Percentiles rank a stretch among this genome's conserved stretches.
phyloP scores from a whole-genome alignment of 208 protist genomes.

The Novymonas esmeraldas region DNA sequence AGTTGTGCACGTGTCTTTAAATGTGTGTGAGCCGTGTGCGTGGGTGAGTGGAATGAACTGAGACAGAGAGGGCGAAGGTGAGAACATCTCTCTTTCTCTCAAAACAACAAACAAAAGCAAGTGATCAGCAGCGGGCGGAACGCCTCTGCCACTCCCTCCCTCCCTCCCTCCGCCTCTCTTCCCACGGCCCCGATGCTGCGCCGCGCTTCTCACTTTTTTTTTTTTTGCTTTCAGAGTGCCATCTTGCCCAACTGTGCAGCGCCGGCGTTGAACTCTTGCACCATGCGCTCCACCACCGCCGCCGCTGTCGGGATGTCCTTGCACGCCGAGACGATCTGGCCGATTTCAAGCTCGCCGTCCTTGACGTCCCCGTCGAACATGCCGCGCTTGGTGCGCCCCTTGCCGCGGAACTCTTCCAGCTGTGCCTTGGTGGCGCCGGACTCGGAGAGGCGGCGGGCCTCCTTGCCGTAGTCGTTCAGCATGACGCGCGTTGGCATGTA shows the following conservation, averaged over 20 bases:
- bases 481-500: constrained; percentile 61
- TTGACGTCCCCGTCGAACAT: constrained; percentile 63
- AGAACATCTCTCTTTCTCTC: too few species aligned
- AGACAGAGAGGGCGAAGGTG: too few species aligned
- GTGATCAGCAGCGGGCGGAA: too few species aligned
- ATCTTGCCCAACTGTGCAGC: constrained; percentile 21
- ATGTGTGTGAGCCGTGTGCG: too few species aligned
- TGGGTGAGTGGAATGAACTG: too few species aligned
- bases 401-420: constrained; percentile 43
- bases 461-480: constrained; percentile 65
- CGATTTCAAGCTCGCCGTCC: constrained; percentile 70
- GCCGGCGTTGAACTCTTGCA: constrained; percentile 53
- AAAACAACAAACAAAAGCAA: too few species aligned
- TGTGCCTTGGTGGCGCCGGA: constrained; percentile 46
- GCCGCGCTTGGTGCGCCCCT: constrained; percentile 48
- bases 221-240: constrained; percentile 22
- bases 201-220: not conserved
- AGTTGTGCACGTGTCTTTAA: too few species aligned
- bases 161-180: too few species aligned
- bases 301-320: constrained; percentile 43
- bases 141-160: too few species aligned
- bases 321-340: constrained; percentile 54
- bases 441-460: constrained; percentile 38
- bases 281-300: constrained; percentile 52
- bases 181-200: too few species aligned